These are phyloP conservation scores for Helianthus annuus DNA, from an alignment of 129 eudicot genomes.

Conservation along the genomic window DNA sequence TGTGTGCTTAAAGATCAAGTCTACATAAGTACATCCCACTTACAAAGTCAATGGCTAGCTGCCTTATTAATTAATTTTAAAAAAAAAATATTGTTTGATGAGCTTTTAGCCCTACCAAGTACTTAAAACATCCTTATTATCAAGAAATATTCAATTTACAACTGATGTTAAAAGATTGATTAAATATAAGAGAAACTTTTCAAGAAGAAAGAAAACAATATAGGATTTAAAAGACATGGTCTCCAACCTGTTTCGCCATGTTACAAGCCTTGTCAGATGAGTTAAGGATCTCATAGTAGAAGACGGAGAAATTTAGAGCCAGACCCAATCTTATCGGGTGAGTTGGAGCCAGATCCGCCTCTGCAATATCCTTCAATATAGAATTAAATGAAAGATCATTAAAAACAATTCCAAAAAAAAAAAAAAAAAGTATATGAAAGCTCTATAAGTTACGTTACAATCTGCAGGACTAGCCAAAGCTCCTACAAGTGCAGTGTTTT, in stretches of 20 bases:
- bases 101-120: constrained; percentile 20
- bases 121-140: neutral
- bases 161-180: neutral
- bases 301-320: constrained; percentile 83
- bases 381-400: neutral
- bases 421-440: neutral
- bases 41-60: constrained; percentile 32
- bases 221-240: neutral
- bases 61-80: constrained; percentile 3
- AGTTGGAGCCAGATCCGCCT: constrained; percentile 70
- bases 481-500: neutral
- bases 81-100: constrained; percentile 12
- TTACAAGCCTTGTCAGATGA: constrained; percentile 79
- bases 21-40: constrained; percentile 20
- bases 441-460: neutral
- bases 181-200: neutral
- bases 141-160: constrained; percentile 5
- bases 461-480: constrained; percentile 7
- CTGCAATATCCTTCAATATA: constrained; percentile 70
- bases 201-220: neutral
- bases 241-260: constrained; percentile 80
- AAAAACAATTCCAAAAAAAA: neutral
- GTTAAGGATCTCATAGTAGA: constrained; percentile 80
- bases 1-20: constrained; percentile 26
- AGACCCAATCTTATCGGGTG: constrained; percentile 85